These are phyloP conservation scores for Cylindricascospora bacillispora DNA, from an alignment of 1,139 yeast species.

Conservation along the genomic window DNA sequence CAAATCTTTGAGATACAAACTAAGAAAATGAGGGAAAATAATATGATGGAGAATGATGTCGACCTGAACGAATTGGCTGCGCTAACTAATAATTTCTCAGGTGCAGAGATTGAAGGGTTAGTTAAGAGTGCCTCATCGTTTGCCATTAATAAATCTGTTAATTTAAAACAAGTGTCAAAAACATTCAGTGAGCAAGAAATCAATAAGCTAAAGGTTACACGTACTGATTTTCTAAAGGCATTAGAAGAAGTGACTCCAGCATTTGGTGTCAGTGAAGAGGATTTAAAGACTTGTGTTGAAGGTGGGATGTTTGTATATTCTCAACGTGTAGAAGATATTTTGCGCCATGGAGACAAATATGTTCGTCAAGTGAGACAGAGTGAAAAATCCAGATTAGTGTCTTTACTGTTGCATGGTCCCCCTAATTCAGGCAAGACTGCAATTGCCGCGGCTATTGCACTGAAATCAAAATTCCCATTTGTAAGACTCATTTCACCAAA, in stretches of 20 bases:
- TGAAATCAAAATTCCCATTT: conserved; percentile 81
- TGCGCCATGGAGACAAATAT: conserved; percentile 65
- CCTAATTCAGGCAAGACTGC: conserved; percentile 96
- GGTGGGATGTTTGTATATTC: conserved; percentile 82
- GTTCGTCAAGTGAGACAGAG: conserved; percentile 69
- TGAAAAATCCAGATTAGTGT: conserved; percentile 66
- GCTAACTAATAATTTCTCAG: conserved; percentile 83
- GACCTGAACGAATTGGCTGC: conserved; percentile 68
- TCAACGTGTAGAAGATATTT: conserved; percentile 48
- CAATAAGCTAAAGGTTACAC: conserved; percentile 56
- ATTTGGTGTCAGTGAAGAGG: conserved; percentile 94
- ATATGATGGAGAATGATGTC: conserved; percentile 64
- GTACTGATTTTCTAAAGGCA: conserved; percentile 76
- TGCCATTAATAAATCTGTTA: conserved; percentile 78
- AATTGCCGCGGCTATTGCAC: conserved; percentile 75
- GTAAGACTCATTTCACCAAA: conserved; percentile 82
- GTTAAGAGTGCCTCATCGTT: conserved; percentile 93
- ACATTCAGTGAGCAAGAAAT: conserved; percentile 45
- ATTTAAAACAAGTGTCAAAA: conserved; percentile 68
- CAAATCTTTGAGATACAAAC: conserved; percentile 92
- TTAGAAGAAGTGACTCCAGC: conserved; percentile 87
- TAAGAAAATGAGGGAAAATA: conserved; percentile 73
- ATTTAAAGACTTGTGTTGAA: conserved; percentile 62
- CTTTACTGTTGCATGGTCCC: conserved; percentile 85
- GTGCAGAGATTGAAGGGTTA: conserved; percentile 96